Evolutionary conservation across 805 yeast species (phyloP), one percentile per base, ranked within the genome.

Genomic region (Nakazawaea molendinolei): DNA sequence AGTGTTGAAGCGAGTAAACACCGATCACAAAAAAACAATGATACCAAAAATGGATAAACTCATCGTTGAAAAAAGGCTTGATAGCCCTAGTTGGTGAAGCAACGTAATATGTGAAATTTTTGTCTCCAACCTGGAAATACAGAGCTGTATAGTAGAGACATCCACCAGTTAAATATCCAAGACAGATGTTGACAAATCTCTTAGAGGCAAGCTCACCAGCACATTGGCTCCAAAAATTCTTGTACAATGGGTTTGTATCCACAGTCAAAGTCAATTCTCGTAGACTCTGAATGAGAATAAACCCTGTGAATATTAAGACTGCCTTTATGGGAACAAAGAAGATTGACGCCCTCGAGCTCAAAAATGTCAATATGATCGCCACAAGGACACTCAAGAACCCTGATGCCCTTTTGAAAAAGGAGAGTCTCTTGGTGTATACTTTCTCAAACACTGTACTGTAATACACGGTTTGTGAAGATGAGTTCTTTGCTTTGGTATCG

Each of bases 21-120:
- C 63, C 22, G 0, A 76, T 70, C 6, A 67, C 47, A 18, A 62
- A 51, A 1, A 58, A 8, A 18, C 70, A 58, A 29, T 60, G 64
- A 47, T 63, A 73, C 70, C 75, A 71, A 45, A 56, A 71, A 47
- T 60, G 74, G 4, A 75, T 64, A 59, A 56, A 64, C 29, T 61
- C 51, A 44, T 66, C 71, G 42, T 63, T 66, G 31, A 65, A 36
- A 28, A 60, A 60, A 3, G 71, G 67, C 35, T 57, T 63, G 28
- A 63, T 59, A 8, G 67, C 63, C 38, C 51, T 60, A 20, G 60
- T 55, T 5, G 67, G 58, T 3, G 61, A 48, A 8, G 55, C 50
- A 25, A 53, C 42, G 36, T 48, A 53, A 38, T 54, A 58, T 7
- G 45, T 42, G 28, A 60, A 43, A 3, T 8, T 17, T 3, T 36